Conservation (phyloP, 2,329 filamentous ascomycete species). For the Escovopsis sp. region DNA sequence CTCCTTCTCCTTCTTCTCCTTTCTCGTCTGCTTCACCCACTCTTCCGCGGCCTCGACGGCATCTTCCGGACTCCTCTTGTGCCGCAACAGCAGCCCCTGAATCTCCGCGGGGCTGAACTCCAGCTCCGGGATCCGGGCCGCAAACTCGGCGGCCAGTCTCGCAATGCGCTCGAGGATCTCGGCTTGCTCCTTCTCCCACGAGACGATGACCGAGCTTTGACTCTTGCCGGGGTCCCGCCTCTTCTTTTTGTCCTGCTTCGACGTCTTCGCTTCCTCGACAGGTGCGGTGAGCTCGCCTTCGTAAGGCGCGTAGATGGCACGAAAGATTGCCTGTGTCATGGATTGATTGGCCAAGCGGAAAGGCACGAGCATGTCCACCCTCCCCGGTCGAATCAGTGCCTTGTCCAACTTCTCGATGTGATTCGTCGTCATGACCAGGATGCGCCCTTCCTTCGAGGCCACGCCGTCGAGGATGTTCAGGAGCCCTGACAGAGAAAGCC, state of each 20-base stretch:
- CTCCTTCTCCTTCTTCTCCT: constrained; percentile 32
- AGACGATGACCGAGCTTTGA: constrained; percentile 14
- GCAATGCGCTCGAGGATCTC: constrained; percentile 26
- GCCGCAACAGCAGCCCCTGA: constrained; percentile 40
- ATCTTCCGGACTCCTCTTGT: constrained; percentile 35
- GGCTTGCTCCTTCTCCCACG: constrained; percentile 16
- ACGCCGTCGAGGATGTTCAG: constrained; percentile 71
- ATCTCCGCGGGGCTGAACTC: constrained; percentile 47
- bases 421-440: constrained; percentile 52
- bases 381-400: constrained; percentile 45
- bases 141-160: constrained; percentile 32
- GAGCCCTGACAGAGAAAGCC: constrained; percentile 58
- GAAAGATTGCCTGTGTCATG: constrained; percentile 40
- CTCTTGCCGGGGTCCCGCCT: constrained; percentile 9
- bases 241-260: not conserved
- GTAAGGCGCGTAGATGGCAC: constrained; percentile 41
- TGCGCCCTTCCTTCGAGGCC: constrained; percentile 45
- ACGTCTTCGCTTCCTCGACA: not conserved
- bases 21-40: constrained; percentile 35
- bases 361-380: constrained; percentile 43
- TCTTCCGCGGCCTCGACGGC: constrained; percentile 30
- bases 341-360: constrained; percentile 37
- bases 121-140: constrained; percentile 32
- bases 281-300: constrained; percentile 14
- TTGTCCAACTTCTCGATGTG: constrained; percentile 45